Conservation (phyloP, 306 rosid genomes). For the Cyamopsis tetragonoloba region DNA sequence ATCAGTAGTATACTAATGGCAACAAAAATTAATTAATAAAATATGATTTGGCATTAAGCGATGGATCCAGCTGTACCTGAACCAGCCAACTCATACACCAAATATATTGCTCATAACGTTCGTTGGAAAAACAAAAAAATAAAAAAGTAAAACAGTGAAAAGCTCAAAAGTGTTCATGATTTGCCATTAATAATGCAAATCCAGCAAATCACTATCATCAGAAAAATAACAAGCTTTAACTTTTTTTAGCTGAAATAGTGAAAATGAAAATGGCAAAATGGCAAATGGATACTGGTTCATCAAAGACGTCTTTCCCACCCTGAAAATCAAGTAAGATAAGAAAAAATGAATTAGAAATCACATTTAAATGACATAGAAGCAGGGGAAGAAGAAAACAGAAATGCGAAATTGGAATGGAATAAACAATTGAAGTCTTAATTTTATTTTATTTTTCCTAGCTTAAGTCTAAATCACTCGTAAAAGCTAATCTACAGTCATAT, state of each 20-base stretch:
- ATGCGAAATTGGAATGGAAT: neutral
- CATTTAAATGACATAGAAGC: neutral
- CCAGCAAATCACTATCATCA: neutral
- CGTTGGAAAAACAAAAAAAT: neutral
- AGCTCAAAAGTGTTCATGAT: constrained; percentile 10
- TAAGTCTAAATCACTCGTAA: no score
- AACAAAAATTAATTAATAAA: neutral
- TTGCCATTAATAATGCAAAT: constrained; percentile 14
- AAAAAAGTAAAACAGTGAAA: constrained; percentile 20
- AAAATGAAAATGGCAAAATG: constrained; percentile 19
- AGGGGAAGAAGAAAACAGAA: neutral
- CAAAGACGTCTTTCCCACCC: constrained; percentile 90
- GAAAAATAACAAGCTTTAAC: neutral
- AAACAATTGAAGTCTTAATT: neutral
- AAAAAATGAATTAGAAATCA: neutral
- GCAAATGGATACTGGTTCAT: constrained; percentile 82
- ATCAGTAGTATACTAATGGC: neutral
- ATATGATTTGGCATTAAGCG: neutral
- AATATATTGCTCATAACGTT: neutral
- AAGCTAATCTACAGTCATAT: no score
- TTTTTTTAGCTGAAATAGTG: neutral
- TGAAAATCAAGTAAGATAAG: constrained; percentile 44
- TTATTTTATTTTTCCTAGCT: no score
- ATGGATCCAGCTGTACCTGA: constrained; percentile 29
- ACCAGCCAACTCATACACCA: constrained; percentile 26